Conservation (phyloP, 768 basidiomycete species). For the Kwoniella sp. region DNA sequence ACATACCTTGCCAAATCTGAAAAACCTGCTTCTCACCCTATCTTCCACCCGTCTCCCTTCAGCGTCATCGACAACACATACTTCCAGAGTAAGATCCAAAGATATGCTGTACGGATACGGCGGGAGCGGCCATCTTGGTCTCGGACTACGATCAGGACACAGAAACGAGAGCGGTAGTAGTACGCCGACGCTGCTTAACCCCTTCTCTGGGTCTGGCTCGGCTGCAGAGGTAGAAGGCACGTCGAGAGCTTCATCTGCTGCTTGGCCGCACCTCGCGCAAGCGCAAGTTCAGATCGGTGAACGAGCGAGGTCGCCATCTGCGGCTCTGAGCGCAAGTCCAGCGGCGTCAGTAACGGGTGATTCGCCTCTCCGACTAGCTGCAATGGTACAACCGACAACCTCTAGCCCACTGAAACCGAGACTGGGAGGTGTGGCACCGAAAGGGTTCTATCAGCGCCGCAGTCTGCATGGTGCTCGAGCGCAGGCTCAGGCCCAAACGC, state of each 20-base stretch:
- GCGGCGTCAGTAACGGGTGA: neutral
- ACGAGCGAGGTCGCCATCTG: neutral
- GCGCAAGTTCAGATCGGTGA: neutral
- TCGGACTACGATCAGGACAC: neutral
- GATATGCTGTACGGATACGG: neutral
- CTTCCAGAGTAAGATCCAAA: neutral
- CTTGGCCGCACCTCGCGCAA: conserved; percentile 2
- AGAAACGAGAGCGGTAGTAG: neutral
- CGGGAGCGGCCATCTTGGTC: neutral
- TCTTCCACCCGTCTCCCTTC: conserved; percentile 41
- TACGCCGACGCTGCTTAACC: neutral
- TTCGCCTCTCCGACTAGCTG: neutral
- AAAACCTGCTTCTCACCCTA: conserved; percentile 79
- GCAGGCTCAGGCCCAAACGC: neutral
- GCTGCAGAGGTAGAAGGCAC: neutral
- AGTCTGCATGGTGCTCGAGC: too few relatives aligned
- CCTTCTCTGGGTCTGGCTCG: neutral
- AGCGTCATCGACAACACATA: neutral
- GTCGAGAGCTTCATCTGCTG: conserved; percentile 7
- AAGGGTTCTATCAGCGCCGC: neutral
- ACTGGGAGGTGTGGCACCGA: too few relatives aligned
- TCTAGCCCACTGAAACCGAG: neutral
- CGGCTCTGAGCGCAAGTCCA: neutral
- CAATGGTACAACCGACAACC: neutral
- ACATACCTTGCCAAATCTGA: conserved; percentile 94